Conservation (phyloP, 495 filamentous ascomycete species). For the Penicillium egyptiacum region DNA sequence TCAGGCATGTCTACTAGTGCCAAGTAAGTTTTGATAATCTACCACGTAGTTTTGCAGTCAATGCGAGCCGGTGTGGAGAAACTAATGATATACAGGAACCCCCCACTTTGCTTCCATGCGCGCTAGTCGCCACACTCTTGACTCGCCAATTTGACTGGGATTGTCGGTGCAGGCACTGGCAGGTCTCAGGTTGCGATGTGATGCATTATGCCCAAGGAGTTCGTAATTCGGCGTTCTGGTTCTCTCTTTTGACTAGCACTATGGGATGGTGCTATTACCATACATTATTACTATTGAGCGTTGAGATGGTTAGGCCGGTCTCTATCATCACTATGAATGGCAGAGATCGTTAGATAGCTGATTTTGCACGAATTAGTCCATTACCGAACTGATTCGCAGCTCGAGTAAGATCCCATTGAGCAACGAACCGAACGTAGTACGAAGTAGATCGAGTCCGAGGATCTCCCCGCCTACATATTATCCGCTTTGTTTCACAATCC, state of each 20-base stretch:
- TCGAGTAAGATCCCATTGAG: not conserved
- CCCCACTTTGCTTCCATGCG: conserved; percentile 50
- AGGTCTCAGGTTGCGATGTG: not conserved
- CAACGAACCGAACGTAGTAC: not conserved
- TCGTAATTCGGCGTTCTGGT: conserved; percentile 18
- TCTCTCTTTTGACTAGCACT: not conserved
- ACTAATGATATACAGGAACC: conserved; percentile 27
- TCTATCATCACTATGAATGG: not conserved
- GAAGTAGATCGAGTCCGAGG: not conserved
- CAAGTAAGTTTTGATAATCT: conserved; percentile 32
- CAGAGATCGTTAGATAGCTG: not conserved
- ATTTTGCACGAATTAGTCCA: not conserved
- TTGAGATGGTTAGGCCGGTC: not conserved
- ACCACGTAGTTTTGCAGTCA: not conserved
- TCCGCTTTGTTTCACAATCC: not conserved
- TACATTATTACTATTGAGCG: not conserved
- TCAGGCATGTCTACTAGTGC: conserved; percentile 37
- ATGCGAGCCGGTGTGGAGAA: conserved; percentile 1
- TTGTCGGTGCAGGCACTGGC: conserved; percentile 22
- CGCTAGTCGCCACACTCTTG: conserved; percentile 26
- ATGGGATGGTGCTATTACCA: not conserved
- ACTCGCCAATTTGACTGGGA: not conserved
- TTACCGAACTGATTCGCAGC: not conserved
- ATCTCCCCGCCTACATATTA: not conserved
- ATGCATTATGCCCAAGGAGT: conserved; percentile 15